Percentiles rank a stretch among this genome's conserved stretches.
These are phyloP conservation scores for Grifola frondosa DNA, from an alignment of 1,284 basidiomycete species.

Conservation along the genomic window DNA sequence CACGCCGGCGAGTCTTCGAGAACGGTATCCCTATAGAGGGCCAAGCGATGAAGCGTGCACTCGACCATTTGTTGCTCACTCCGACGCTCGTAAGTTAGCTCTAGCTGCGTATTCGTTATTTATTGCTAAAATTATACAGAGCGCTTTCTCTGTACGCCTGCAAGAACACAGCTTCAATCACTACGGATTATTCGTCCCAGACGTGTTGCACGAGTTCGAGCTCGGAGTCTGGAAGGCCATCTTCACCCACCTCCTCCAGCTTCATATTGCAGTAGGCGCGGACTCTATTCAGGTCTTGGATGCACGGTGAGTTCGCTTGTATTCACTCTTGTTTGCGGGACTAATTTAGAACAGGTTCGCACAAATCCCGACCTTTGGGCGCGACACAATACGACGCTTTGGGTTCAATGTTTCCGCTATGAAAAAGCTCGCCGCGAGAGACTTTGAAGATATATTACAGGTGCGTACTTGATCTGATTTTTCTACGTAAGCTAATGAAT, in stretches of 20 bases:
- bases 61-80: conserved; percentile 13
- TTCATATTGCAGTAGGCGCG: conserved; percentile 15
- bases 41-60: conserved; percentile 1
- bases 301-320: conserved; percentile 9
- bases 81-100: conserved; percentile 9
- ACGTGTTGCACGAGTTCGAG: conserved; percentile 28
- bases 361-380: conserved; percentile 25
- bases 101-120: not conserved
- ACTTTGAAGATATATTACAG: conserved; percentile 31
- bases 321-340: not conserved
- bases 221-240: conserved; percentile 28
- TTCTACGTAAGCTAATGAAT: too few relatives aligned
- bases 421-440: conserved; percentile 28
- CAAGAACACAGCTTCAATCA: conserved; percentile 13
- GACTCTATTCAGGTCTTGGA: conserved; percentile 17
- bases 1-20: conserved; percentile 16
- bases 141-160: conserved; percentile 30
- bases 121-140: conserved; percentile 22
- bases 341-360: conserved; percentile 15
- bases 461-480: too few relatives aligned
- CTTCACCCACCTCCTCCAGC: conserved; percentile 22
- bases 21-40: conserved; percentile 5
- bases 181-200: conserved; percentile 17
- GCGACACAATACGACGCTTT: conserved; percentile 27
- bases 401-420: conserved; percentile 21